A percentile compares a stretch with the other conserved stretches of the same genome.
phyloP scores from a whole-genome alignment of 2,329 filamentous ascomycete genomes.

The Fusarium subtropicale region DNA sequence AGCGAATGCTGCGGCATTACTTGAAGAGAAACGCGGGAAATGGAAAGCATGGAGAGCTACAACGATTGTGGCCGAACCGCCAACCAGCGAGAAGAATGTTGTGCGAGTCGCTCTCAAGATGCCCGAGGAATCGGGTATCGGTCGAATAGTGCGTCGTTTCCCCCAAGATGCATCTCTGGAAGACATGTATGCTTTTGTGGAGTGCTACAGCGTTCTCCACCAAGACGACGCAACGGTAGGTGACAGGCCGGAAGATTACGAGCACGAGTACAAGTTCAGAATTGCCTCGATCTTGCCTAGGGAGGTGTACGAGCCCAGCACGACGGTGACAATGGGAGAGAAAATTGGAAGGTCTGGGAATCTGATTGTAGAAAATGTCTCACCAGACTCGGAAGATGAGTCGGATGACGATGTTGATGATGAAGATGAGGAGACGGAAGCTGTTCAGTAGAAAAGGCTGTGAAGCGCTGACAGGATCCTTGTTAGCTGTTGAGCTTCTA shows the following conservation, averaged over 20 bases:
- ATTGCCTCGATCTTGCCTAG: constrained; percentile 89
- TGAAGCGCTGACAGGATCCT: constrained; percentile 15
- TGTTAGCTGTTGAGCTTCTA: constrained; percentile 21
- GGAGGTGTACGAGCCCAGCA: constrained; percentile 78
- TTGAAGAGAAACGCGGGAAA: constrained; percentile 63
- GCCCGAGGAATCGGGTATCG: constrained; percentile 69
- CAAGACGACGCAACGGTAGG: constrained; percentile 49
- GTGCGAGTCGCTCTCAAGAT: constrained; percentile 78
- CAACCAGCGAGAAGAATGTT: constrained; percentile 69
- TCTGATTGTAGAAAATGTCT: constrained; percentile 81
- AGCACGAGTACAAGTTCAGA: constrained; percentile 85
- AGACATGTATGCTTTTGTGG: constrained; percentile 95
- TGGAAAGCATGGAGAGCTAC: constrained; percentile 86
- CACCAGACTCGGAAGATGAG: constrained; percentile 52
- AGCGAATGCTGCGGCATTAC: constrained; percentile 69
- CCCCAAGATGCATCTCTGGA: constrained; percentile 76
- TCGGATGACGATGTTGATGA: constrained; percentile 48
- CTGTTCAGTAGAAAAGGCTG: constrained; percentile 31
- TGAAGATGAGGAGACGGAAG: constrained; percentile 43
- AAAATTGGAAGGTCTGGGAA: constrained; percentile 86
- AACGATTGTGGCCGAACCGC: constrained; percentile 75
- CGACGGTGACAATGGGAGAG: constrained; percentile 73
- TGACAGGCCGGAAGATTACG: constrained; percentile 72
- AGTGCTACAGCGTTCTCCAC: constrained; percentile 80
- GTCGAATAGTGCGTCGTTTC: constrained; percentile 83